Evolutionary conservation across 345 rosid species (phyloP).

Genomic region (Eucalyptus virginea): DNA sequence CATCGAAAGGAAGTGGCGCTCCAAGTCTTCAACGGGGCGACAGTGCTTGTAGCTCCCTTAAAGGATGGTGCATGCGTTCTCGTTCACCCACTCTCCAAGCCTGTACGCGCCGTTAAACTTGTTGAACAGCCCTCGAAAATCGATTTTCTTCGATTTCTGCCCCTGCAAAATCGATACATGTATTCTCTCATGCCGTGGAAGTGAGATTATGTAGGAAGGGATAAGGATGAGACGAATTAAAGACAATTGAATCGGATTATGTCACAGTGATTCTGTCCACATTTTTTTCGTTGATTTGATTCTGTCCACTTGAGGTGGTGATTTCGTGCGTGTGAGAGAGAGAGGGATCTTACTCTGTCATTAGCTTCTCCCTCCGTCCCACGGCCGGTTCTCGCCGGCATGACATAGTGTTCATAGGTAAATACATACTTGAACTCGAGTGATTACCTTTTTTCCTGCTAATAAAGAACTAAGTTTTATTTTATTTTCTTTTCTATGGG

Average conservation of each 20-base stretch:
- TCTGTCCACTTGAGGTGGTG: background rate
- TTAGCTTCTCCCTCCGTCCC: background rate
- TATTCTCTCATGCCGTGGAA: background rate
- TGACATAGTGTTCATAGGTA: background rate
- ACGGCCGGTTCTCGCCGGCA: background rate
- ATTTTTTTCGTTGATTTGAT: no score
- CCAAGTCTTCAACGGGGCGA: background rate
- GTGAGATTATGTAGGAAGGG: background rate
- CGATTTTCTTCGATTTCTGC: rapidly evolving
- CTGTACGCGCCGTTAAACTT: background rate
- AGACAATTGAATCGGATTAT: background rate
- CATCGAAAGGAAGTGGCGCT: background rate
- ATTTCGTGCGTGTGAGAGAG: background rate
- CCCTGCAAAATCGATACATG: background rate
- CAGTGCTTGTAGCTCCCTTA: background rate
- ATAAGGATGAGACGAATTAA: background rate
- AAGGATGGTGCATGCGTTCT: background rate
- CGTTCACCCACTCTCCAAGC: background rate
- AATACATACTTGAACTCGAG: background rate
- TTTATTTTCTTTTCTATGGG: no score
- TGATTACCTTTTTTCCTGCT: no score
- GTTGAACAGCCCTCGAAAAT: background rate
- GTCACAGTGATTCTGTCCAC: background rate
- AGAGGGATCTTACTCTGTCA: background rate
- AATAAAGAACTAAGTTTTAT: no score